These are phyloP conservation scores for Lactifluus hygrophoroides DNA, from an alignment of 768 basidiomycete species.

Conservation along the genomic window DNA sequence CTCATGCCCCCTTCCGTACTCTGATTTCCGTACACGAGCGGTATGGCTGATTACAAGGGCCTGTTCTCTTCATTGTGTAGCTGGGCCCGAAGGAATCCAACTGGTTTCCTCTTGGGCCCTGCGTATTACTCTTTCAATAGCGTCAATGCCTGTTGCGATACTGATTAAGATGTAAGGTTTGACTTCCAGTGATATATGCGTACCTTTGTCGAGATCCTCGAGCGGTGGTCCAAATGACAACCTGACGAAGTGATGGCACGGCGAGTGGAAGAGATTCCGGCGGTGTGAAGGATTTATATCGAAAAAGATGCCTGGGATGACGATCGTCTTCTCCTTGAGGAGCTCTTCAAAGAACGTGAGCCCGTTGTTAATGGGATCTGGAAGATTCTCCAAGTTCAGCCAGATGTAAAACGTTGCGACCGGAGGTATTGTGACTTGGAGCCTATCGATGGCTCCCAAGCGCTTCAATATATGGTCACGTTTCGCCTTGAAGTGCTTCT, in stretches of 20 bases:
- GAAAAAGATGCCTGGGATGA: conserved; percentile 88
- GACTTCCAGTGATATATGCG: conserved; percentile 4
- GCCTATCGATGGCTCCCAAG: conserved; percentile 60
- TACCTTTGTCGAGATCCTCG: conserved; percentile 69
- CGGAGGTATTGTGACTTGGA: conserved; percentile 72
- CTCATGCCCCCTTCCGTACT: neutral
- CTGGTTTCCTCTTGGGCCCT: conserved; percentile 59
- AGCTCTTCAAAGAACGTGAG: conserved; percentile 95
- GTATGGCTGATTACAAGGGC: too few species aligned
- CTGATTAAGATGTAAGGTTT: neutral
- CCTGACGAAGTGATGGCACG: conserved; percentile 85
- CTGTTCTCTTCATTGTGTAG: conserved; percentile 52
- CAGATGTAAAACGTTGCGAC: conserved; percentile 90
- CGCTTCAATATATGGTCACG: conserved; percentile 82
- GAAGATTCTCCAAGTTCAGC: conserved; percentile 76
- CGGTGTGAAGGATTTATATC: conserved; percentile 76
- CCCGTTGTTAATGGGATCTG: conserved; percentile 80
- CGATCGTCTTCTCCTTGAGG: conserved; percentile 83
- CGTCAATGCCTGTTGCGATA: conserved; percentile 60
- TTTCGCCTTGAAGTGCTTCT: conserved; percentile 86
- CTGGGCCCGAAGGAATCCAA: conserved; percentile 56
- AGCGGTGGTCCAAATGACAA: conserved; percentile 81
- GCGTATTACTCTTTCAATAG: conserved; percentile 70
- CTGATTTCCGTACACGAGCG: neutral
- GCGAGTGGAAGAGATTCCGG: conserved; percentile 82